Conservation (phyloP, 2,329 filamentous ascomycete genomes). For the Epichloe gansuensis region DNA sequence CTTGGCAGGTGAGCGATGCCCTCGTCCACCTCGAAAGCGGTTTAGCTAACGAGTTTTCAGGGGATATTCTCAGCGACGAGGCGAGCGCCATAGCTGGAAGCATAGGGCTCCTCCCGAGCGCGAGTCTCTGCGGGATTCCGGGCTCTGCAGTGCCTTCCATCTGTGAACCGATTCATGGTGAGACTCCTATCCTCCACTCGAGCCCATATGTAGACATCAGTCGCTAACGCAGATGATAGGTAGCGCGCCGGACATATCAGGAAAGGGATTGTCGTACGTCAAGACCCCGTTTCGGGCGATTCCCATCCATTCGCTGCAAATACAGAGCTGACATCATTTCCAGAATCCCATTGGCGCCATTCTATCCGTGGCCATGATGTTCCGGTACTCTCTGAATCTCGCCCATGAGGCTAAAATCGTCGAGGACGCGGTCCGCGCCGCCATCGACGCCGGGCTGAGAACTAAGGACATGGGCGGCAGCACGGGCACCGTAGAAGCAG, state of each 20-base stretch:
- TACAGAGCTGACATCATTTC: too few relatives aligned
- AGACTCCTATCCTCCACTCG: not conserved
- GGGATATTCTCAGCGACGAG: slow-evolving; percentile 93
- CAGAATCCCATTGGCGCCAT: slow-evolving; percentile 69
- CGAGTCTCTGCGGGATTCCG: slow-evolving; percentile 31
- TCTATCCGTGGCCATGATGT: slow-evolving; percentile 88
- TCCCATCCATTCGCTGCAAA: too few relatives aligned
- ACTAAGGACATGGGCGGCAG: slow-evolving; percentile 80
- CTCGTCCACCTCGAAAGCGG: too few relatives aligned
- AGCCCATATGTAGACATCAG: not conserved
- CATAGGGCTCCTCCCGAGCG: slow-evolving; percentile 32
- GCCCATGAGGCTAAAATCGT: slow-evolving; percentile 65
- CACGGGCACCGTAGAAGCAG: slow-evolving; percentile 56
- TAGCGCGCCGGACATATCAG: slow-evolving; percentile 61
- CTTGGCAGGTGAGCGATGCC: slow-evolving; percentile 8
- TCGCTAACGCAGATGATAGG: not conserved
- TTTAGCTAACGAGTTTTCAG: slow-evolving; percentile 37
- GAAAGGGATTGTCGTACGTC: slow-evolving; percentile 38
- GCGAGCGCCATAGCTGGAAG: slow-evolving; percentile 50
- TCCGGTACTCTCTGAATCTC: slow-evolving; percentile 80
- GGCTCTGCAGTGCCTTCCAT: slow-evolving; percentile 44
- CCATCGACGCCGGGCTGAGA: slow-evolving; percentile 65
- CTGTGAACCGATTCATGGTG: slow-evolving; percentile 67
- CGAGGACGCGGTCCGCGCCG: slow-evolving; percentile 67
- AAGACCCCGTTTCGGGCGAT: too few relatives aligned